Evolutionary conservation across 163 green algal genomes (phyloP), one percentile per base, ranked within the genome.

Genomic region (Chlamydomonas reinhardtii): DNA sequence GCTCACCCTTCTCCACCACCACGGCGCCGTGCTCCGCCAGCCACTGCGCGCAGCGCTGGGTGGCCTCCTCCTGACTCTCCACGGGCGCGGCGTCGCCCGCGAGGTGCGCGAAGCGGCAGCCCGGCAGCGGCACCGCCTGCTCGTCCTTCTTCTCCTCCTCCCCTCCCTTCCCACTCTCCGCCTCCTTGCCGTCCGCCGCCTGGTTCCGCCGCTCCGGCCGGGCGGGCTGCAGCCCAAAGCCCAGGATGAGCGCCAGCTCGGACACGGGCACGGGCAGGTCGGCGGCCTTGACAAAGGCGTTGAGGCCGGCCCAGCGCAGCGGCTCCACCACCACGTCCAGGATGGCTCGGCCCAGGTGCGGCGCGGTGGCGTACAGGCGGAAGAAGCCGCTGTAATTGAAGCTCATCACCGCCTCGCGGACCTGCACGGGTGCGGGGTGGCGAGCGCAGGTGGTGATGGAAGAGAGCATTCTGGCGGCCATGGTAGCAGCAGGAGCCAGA

Each of bases 301-400:
- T 94, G 43, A 98, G 90, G 25, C 91, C 92, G n/a, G 85, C 87
- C 88, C 84, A 96, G 34, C 95, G 87, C 75, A 98, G 76, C 29
- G 69, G 83, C 59, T 92, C 88, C 16, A 82, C 89, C 43, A 90
- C 79, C 56, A 95, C 82, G 85, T 98, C 97, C 90, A 99, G 94
- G 34, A 99, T 92, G 2, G 94, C 93, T 4, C 95, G 87, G 17
- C 92, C 91, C 24, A 98, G 91, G 37, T 91, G 88, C 20, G 97
- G 96, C 9, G 96, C 94, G 1, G 37, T 54, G 4, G 77, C 74
- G 83, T 98, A 99, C n/a, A 98, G 92, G n/a, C 73, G 25, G 85
- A 97, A 98, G 83, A 98, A 97, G 1, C 62, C 74, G 15, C 71
- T 48, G 56, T 85, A 88, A 62, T 91, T 77, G 37, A 37, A 27